Evolutionary conservation across 345 rosid species (phyloP).

Genomic region (Nasturtium officinale): DNA sequence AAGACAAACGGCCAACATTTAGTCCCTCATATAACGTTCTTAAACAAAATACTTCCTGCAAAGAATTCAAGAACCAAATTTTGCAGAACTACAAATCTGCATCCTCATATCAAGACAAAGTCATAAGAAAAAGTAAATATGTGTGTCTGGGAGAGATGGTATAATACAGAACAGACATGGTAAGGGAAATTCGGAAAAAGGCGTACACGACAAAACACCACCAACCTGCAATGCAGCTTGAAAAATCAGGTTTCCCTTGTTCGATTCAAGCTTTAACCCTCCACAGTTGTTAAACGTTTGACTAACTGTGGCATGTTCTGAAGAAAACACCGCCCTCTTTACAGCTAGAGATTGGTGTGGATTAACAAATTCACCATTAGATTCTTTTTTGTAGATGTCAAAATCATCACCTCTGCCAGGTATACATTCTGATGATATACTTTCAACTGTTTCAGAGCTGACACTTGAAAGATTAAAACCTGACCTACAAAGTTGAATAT

Average conservation of each 20-base stretch:
- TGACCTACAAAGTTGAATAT: constrained; percentile 36
- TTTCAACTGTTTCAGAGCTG: constrained; percentile 65
- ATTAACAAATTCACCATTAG: constrained; percentile 56
- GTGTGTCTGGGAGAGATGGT: not conserved
- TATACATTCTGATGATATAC: constrained; percentile 54
- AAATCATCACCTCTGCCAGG: constrained; percentile 57
- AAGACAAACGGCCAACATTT: not conserved
- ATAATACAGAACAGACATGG: not conserved
- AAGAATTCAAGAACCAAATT: constrained; percentile 8
- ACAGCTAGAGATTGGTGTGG: constrained; percentile 38
- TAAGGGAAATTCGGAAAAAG: too few species aligned
- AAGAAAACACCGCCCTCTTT: constrained; percentile 30
- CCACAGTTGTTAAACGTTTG: constrained; percentile 41
- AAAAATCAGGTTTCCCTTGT: constrained; percentile 52
- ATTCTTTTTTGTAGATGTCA: constrained; percentile 66
- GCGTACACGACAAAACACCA: too few species aligned
- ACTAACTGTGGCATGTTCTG: constrained; percentile 34
- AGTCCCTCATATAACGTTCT: not conserved
- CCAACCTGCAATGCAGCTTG: constrained; percentile 69
- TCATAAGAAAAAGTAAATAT: not conserved
- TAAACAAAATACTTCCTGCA: not conserved
- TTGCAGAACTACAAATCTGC: not conserved
- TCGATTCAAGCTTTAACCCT: constrained; percentile 44
- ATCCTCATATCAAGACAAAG: not conserved
- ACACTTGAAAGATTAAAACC: constrained; percentile 47